Conservation (phyloP, 2,329 filamentous ascomycete genomes). For the Lachnellula subtilissima region DNA sequence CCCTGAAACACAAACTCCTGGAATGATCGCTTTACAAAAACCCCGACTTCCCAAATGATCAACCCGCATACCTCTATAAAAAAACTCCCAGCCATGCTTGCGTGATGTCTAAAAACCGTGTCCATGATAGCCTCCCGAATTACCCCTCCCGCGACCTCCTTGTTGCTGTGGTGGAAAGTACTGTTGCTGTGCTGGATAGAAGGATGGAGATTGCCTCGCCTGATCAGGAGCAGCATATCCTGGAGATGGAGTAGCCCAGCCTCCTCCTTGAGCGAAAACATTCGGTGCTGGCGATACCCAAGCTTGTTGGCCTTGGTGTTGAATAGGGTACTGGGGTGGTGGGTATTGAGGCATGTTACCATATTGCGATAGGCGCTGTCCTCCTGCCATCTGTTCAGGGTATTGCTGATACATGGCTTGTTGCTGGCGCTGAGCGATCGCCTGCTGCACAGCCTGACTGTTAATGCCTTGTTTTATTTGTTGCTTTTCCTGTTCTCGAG, state of each 20-base stretch:
- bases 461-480: constrained; percentile 65
- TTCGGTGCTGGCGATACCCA: constrained; percentile 30
- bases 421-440: constrained; percentile 64
- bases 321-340: constrained; percentile 20
- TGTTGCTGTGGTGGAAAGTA: constrained; percentile 10
- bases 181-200: constrained; percentile 9
- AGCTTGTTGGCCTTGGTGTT: constrained; percentile 28
- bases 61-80: not conserved
- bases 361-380: constrained; percentile 20
- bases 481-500: constrained; percentile 71
- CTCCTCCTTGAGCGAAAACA: constrained; percentile 33
- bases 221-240: constrained; percentile 1
- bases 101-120: not conserved
- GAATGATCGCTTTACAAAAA: not conserved
- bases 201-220: constrained; percentile 3
- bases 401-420: constrained; percentile 33
- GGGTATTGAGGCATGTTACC: constrained; percentile 25
- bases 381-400: constrained; percentile 13
- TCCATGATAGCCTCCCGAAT: constrained; percentile 4
- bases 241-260: constrained; percentile 29
- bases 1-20: not conserved
- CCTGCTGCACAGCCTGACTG: constrained; percentile 67
- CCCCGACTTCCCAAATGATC: not conserved
- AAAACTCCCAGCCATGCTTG: not conserved
- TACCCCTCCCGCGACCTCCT: constrained; percentile 11